Evolutionary conservation across 257 asterid genomes (phyloP).

Genomic region (Primulina huaijiensis): DNA sequence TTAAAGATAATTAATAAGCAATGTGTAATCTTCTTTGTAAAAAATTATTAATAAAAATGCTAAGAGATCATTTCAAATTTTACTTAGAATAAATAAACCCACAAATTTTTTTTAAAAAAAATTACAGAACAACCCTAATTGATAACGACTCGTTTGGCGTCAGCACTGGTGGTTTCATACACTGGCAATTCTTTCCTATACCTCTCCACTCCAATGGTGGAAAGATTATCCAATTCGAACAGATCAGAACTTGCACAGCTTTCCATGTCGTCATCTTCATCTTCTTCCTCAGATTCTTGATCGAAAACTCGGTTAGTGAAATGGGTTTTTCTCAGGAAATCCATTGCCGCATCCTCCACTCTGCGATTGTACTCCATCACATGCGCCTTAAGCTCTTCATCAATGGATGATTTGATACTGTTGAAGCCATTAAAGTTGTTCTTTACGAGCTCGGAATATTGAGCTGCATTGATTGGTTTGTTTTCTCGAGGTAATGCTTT

Average conservation of each 20-base stretch:
- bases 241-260: slow-evolving; percentile 76
- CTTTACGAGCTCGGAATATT: neutral
- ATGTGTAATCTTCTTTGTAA: too few relatives aligned
- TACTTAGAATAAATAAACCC: too few relatives aligned
- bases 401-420: slow-evolving; percentile 22
- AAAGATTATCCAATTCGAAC: slow-evolving; percentile 68
- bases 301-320: slow-evolving; percentile 25
- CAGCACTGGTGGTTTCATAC: slow-evolving; percentile 60
- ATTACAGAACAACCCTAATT: slow-evolving; percentile 46
- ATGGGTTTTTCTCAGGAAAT: slow-evolving; percentile 30
- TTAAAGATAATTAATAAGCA: too few relatives aligned
- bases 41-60: too few relatives aligned
- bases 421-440: neutral
- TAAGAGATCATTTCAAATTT: too few relatives aligned
- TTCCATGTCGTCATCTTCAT: slow-evolving; percentile 36
- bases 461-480: neutral
- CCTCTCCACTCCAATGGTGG: slow-evolving; percentile 56
- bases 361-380: slow-evolving; percentile 45
- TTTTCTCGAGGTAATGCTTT: slow-evolving; percentile 35
- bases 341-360: slow-evolving; percentile 42
- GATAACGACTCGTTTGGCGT: slow-evolving; percentile 49
- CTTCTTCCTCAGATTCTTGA: slow-evolving; percentile 29
- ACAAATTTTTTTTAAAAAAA: too few relatives aligned
- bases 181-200: slow-evolving; percentile 60
- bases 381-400: slow-evolving; percentile 40